These are phyloP conservation scores for Dianthus caryophyllus DNA, from an alignment of 148 eudicot genomes.

Conservation along the genomic window DNA sequence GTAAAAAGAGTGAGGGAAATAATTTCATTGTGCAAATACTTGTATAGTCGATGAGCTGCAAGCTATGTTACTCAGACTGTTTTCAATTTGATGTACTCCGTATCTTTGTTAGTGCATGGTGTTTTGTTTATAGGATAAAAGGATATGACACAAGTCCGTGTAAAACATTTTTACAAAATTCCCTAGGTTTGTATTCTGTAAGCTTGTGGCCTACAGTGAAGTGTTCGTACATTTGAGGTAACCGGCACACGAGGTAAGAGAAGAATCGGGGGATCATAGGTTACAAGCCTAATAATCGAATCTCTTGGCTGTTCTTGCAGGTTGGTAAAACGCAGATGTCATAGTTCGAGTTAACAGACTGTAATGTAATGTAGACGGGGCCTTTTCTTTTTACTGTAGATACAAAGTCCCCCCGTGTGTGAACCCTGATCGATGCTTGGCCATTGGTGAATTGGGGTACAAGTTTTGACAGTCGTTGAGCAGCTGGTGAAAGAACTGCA, in stretches of 20 bases:
- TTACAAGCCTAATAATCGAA: background rate
- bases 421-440: background rate
- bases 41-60: no score
- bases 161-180: no score
- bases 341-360: conserved; percentile 8
- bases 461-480: background rate
- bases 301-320: conserved; percentile 8
- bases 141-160: no score
- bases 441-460: background rate
- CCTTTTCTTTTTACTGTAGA: conserved; percentile 1
- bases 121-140: no score
- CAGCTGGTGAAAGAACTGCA: conserved; percentile 2
- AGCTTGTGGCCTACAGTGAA: no score
- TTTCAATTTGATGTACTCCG: no score
- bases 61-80: no score
- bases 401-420: background rate
- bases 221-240: no score
- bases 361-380: conserved; percentile 4
- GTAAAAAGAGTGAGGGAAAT: no score
- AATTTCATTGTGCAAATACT: no score
- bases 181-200: no score
- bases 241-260: background rate
- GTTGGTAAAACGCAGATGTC: conserved; percentile 7
- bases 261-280: background rate
- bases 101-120: no score